Base-by-base conservation (phyloP, 331 rosid species). In the Pyracantha coccinea region DNA sequence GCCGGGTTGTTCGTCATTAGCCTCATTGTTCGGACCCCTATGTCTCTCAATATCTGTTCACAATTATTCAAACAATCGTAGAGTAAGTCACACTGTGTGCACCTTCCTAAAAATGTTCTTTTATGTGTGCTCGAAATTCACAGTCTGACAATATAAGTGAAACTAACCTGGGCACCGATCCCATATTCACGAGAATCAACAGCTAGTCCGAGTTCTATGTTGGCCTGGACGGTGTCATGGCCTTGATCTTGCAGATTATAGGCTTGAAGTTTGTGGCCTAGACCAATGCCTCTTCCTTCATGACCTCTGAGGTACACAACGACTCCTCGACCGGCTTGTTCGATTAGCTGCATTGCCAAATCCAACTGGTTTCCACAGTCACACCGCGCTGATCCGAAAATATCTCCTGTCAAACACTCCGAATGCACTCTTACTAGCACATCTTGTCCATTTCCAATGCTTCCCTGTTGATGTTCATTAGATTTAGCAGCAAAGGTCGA, bases 291-390 rank as follows among this genome's bases (percentile, higher is more conserved):
- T 83, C 97, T 83, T 73, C 98, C 97, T 86, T 93, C 98, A 23
- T 91, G 98, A 53, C 98, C 98, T 76, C 93, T 81, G 58, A 93
- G 93, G 83, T 93, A 93, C 6, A 91, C 92, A 15, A 93, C 82
- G 21, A 78, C 91, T 76, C 97, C 97, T 79, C 92, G 86, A 2
- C 88, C 97, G 5, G 89, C 92, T 79, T 88, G 83, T 60, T 89
- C 98, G 0, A 91, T 87, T 12, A 89, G 50, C 74, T 82, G 79
- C 98, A 93, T 84, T 31, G 97, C 98, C 80, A 93, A 79, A 47
- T 89, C 98, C 77, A 93, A 67, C 81, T 91, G 98, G 85, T 86
- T 86, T 15, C 98, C 98, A 67, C 98, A 93, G 68, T 93, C 97
- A 70, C 98, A 93, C 25, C 98, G 72, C 16, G 87, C 92, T 1